Conservation (phyloP, 441 rosid species). For the Kokia cookei region DNA sequence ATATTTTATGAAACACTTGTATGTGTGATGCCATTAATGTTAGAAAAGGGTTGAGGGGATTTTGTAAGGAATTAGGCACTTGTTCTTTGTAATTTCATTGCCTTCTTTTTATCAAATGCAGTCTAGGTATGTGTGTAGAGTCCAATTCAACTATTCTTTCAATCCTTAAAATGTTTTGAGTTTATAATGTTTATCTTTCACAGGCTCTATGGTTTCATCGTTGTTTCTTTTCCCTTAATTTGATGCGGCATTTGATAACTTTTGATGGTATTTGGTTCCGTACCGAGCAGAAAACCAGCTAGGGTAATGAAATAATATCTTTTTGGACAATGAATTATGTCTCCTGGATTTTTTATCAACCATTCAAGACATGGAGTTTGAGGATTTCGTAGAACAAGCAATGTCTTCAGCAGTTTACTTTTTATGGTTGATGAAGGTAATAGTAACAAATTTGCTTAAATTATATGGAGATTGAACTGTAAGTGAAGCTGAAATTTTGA, state of each 20-base stretch:
- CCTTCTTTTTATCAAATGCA: neutral
- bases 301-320: slow-evolving; percentile 16
- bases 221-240: slow-evolving; percentile 55
- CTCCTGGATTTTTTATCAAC: slow-evolving; percentile 45
- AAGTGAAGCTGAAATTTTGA: slow-evolving; percentile 38
- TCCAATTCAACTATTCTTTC: neutral
- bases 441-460: neutral
- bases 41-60: neutral
- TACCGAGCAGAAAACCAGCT: slow-evolving; percentile 13
- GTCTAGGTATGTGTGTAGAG: neutral
- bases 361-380: slow-evolving; percentile 44
- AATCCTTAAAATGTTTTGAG: neutral
- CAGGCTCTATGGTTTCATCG: slow-evolving; percentile 89
- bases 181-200: neutral
- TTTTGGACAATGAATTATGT: slow-evolving; percentile 48
- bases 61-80: neutral
- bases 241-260: slow-evolving; percentile 37
- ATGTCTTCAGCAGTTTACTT: slow-evolving; percentile 47
- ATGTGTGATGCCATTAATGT: neutral
- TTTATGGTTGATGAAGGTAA: slow-evolving; percentile 72
- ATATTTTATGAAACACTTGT: neutral
- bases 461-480: slow-evolving; percentile 23
- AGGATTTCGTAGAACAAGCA: slow-evolving; percentile 69
- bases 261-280: slow-evolving; percentile 6
- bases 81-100: neutral